Base-by-base conservation (phyloP, 2,329 filamentous ascomycete genomes). In the Penicillium sp. region DNA sequence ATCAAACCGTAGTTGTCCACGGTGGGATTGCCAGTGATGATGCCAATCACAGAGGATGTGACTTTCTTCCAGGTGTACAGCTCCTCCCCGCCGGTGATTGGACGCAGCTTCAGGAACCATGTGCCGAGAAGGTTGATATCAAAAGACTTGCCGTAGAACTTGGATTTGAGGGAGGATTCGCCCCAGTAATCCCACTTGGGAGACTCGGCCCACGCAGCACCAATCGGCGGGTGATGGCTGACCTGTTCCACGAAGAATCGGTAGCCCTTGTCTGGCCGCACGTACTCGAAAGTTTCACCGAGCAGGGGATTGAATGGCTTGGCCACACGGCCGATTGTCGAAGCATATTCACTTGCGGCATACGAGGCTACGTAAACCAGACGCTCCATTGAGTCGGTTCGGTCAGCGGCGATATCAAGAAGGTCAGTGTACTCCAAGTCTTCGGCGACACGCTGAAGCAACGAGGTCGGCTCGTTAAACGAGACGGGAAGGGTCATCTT, bases 11-110 rank as follows among this genome's bases (percentile, higher is more conserved):
- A 97, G 72, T 99, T 96, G 75, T 99, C 94, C n/a, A 99, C 89
- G 0, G 89, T 89, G 0, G 94, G 94, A 63, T 90, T 96, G 43
- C 94, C 94, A 0, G 92, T 97, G 64, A 99, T 96, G 71, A 99
- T 99, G 52, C 94, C 94, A 53, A 97, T 86, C n/a, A 99, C 94
- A 1, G 92, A 95, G 1, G 91, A 94, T 0, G 92, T 97, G 16
- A 96, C 91, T 76, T 99, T 99, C 75, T 96, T 97, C 94, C 94
- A 99, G 0, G 92, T 96, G 73, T 95, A 99, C 1, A 96, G 78
- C 62, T 99, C 94, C 63, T 88, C 86, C 9, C 85, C 87, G 3
- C 88, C 90, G 3, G 83, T 79, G 0, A 81, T 82, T 0, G 92
- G 90, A 1, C 90, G 86, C 25, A 99, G 79, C 65, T 82, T 89